These are phyloP conservation scores for Aspergillus indologenus DNA, from an alignment of 495 filamentous ascomycete species.

Conservation along the genomic window DNA sequence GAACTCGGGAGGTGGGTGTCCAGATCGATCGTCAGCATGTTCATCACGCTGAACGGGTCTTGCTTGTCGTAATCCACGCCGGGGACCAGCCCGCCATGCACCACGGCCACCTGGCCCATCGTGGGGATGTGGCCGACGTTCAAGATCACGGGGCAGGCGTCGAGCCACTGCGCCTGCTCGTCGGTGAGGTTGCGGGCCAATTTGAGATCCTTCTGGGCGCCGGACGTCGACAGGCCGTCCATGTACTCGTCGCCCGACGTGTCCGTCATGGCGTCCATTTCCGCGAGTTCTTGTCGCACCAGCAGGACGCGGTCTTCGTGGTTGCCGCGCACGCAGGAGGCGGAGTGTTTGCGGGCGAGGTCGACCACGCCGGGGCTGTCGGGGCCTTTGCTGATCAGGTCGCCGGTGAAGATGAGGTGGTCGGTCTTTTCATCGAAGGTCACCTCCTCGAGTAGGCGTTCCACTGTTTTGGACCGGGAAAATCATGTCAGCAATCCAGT, in stretches of 20 bases:
- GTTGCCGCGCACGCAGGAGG: slow-evolving; percentile 84
- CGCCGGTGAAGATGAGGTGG: slow-evolving; percentile 78
- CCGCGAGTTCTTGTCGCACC: slow-evolving; percentile 41
- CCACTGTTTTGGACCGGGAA: slow-evolving; percentile 52
- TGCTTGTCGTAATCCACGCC: slow-evolving; percentile 67
- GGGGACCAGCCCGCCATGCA: slow-evolving; percentile 82
- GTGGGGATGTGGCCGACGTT: slow-evolving; percentile 56
- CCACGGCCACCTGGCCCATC: slow-evolving; percentile 64
- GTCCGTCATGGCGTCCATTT: slow-evolving; percentile 12
- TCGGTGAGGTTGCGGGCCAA: slow-evolving; percentile 52
- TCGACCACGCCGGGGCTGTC: slow-evolving; percentile 77
- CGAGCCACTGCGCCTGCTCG: slow-evolving; percentile 69
- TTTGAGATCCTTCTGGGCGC: slow-evolving; percentile 37
- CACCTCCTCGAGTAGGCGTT: slow-evolving; percentile 63
- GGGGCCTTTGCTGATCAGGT: slow-evolving; percentile 86
- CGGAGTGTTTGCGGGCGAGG: slow-evolving; percentile 62
- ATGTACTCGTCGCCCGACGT: slow-evolving; percentile 12
- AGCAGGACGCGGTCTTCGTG: slow-evolving; percentile 82
- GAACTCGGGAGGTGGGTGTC: slow-evolving; percentile 60
- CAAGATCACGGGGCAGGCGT: slow-evolving; percentile 71
- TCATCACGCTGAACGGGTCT: slow-evolving; percentile 81
- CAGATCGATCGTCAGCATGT: slow-evolving; percentile 77
- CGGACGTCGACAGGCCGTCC: slow-evolving; percentile 17
- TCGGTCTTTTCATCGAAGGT: slow-evolving; percentile 61
- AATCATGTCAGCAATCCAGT: no score